Base-by-base conservation (phyloP, 1,284 basidiomycete genomes). In the Melampsora allii-populina region DNA sequence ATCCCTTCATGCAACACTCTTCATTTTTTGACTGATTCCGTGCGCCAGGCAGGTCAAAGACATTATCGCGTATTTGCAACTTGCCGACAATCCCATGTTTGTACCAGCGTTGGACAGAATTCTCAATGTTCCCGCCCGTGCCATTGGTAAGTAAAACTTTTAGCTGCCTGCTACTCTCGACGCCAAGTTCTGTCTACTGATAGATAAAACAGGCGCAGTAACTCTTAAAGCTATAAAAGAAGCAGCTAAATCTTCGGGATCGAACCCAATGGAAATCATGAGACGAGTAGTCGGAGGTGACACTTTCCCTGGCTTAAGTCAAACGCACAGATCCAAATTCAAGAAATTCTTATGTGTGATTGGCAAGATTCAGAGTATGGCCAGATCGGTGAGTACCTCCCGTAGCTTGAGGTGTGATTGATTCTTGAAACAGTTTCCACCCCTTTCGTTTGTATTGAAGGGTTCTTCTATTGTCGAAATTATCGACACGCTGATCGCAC, bases 1-100 rank as follows among this genome's bases (percentile, higher is more conserved):
- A 17, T 0, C 24, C 33, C 19, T 6, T 31, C 39, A 7, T 31
- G 21, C 21, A 59, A 53, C 4, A 33, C 56, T 33, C n/a, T 33
- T 63, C 60, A 27, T 36, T 14, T 63, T 27, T 33, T 19, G 5
- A 21, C 5, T 29, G n/a, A 5, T n/a, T 63, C 33, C 14, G 27
- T 17, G 42, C 42, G 42, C 31, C 31, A 33, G 39, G 69, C 80
- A 82, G 86, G 86, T 96, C 80, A 94, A 93, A 83, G 91, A 94
- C 80, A 78, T 94, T 27, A 83, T 95, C n/a, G 89, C 90, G 1
- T 95, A 95, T 81, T 83, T 94, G 0, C 91, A 92, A 79, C 84
- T 95, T 1, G 85, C 89, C 1, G 91, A 94, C 78, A 95, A 95
- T 80, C 88, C 91, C 0, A 83, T 85, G 14, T 94, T 89, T 79